Percentiles rank a stretch among this genome's conserved stretches.
These are phyloP conservation scores for Monascus ruber DNA, from an alignment of 2,329 filamentous ascomycete genomes.

Conservation along the genomic window DNA sequence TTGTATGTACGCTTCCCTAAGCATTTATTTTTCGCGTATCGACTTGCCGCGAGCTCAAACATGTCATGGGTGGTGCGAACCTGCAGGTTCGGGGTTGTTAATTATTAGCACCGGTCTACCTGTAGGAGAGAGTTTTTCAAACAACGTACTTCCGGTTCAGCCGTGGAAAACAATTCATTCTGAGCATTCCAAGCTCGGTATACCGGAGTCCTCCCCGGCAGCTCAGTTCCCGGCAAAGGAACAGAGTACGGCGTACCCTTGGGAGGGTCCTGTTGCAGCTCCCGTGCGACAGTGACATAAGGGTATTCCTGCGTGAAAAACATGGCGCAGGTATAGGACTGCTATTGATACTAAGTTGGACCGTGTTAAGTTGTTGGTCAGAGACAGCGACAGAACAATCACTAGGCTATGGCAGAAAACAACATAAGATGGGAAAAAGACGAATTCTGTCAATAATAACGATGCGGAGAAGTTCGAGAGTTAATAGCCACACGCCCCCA, in stretches of 20 bases:
- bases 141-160: constrained; percentile 52
- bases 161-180: constrained; percentile 59
- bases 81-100: constrained; percentile 4
- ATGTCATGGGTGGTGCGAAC: constrained; percentile 65
- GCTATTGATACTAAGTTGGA: too few species aligned
- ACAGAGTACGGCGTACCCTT: constrained; percentile 69
- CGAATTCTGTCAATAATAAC: too few species aligned
- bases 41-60: constrained; percentile 58
- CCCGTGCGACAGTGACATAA: constrained; percentile 29
- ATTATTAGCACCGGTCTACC: too few species aligned
- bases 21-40: constrained; percentile 56
- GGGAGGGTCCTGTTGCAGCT: constrained; percentile 53
- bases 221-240: constrained; percentile 61
- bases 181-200: constrained; percentile 76
- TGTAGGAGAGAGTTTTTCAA: too few species aligned
- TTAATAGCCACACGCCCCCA: too few species aligned
- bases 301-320: constrained; percentile 24
- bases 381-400: not conserved
- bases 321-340: constrained; percentile 14
- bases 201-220: constrained; percentile 58
- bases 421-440: too few species aligned
- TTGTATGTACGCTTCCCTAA: constrained; percentile 76
- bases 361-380: too few species aligned
- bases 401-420: not conserved
- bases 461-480: too few species aligned